Conservation (phyloP, 1,284 basidiomycete genomes). For the Takashimella koratensis region DNA sequence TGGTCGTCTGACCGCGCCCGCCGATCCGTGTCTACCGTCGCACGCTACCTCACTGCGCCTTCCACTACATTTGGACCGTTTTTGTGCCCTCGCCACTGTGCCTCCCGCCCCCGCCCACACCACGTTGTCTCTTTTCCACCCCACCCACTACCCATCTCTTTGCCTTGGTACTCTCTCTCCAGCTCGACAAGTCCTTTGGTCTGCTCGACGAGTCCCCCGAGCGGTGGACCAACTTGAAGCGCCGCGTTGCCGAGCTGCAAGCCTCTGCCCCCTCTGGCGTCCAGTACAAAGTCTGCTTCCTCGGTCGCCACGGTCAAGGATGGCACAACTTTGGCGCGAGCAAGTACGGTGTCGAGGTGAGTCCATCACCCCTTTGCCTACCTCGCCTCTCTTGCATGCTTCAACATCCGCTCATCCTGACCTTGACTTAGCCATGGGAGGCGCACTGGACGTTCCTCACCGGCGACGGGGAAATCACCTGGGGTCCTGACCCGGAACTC, state of each 20-base stretch:
- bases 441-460: conserved; percentile 64
- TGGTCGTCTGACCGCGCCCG: too few species aligned
- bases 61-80: too few species aligned
- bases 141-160: not conserved
- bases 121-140: not conserved
- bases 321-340: conserved; percentile 57
- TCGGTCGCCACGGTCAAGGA: conserved; percentile 47
- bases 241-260: conserved; percentile 31
- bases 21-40: too few species aligned
- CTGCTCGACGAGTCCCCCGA: conserved; percentile 37
- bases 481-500: conserved; percentile 78
- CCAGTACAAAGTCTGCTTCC: conserved; percentile 47
- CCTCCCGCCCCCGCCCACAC: too few species aligned
- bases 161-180: not conserved
- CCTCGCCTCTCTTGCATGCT: too few species aligned
- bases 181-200: conserved; percentile 41
- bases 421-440: conserved; percentile 51
- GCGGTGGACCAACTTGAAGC: conserved; percentile 42
- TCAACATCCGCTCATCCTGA: too few species aligned
- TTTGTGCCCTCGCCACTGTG: too few species aligned
- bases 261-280: conserved; percentile 29
- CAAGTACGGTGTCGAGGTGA: conserved; percentile 64
- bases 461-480: conserved; percentile 66
- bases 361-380: conserved; percentile 22
- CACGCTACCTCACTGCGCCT: too few species aligned